Percentiles rank a stretch among this genome's conserved stretches.
phyloP scores from a whole-genome alignment of 805 yeast species.

The Ogataea nonfermentans region DNA sequence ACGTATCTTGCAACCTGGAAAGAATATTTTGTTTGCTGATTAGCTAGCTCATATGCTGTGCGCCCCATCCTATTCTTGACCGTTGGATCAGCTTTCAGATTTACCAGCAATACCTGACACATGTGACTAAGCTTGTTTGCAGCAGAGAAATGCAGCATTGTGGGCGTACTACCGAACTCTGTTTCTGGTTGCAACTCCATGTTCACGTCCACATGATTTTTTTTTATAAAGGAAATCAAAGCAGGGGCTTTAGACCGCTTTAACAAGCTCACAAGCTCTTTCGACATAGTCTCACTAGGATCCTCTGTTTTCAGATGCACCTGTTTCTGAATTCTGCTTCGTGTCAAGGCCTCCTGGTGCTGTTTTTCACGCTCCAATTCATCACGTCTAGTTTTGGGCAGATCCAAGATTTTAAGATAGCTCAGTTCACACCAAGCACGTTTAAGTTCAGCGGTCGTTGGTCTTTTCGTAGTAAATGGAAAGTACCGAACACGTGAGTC shows the following conservation, averaged over 20 bases:
- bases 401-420: conserved; percentile 50
- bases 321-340: conserved; percentile 23
- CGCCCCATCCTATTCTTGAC: conserved; percentile 50
- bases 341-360: conserved; percentile 32
- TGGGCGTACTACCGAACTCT: conserved; percentile 59
- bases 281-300: conserved; percentile 46
- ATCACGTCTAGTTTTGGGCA: conserved; percentile 47
- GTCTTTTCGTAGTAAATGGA: conserved; percentile 89
- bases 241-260: conserved; percentile 79
- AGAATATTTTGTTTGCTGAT: conserved; percentile 43
- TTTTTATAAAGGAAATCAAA: conserved; percentile 57
- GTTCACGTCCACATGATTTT: conserved; percentile 53
- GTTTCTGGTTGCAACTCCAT: conserved; percentile 53
- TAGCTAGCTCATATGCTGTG: conserved; percentile 67
- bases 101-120: conserved; percentile 59
- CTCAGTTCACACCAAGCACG: conserved; percentile 81
- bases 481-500: conserved; percentile 67
- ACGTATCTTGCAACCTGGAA: conserved; percentile 68
- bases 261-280: conserved; percentile 56
- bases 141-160: conserved; percentile 77
- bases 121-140: conserved; percentile 64
- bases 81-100: conserved; percentile 70
- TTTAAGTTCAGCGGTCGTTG: conserved; percentile 77
- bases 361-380: conserved; percentile 29
- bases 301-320: conserved; percentile 2